Percentiles rank a stretch among this genome's conserved stretches.
phyloP scores from a whole-genome alignment of 1,139 yeast species.

The Saccharomyces pastorianus region DNA sequence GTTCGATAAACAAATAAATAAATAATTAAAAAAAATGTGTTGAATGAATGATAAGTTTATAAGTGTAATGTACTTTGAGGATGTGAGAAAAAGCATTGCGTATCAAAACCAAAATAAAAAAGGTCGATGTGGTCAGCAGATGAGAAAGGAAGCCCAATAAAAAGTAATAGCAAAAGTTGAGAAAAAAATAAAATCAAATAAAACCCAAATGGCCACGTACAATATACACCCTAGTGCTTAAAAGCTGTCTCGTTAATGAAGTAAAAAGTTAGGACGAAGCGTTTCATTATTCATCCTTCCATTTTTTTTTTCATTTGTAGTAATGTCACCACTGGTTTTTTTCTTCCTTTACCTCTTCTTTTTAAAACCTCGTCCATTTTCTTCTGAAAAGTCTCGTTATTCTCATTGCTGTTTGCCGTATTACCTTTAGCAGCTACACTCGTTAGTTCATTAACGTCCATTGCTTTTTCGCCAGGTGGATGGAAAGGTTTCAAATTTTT shows the following conservation, averaged over 20 bases:
- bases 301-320: conserved; percentile 14
- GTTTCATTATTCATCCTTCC: conserved; percentile 1
- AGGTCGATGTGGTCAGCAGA: background rate
- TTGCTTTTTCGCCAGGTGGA: conserved; percentile 6
- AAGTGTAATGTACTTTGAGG: background rate
- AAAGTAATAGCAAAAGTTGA: background rate
- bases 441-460: background rate
- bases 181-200: background rate
- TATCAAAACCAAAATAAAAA: background rate
- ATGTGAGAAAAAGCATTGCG: background rate
- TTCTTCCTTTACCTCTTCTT: conserved; percentile 8
- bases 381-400: conserved; percentile 2
- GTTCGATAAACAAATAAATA: background rate
- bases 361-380: conserved; percentile 8
- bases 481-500: conserved; percentile 24
- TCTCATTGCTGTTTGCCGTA: background rate
- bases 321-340: conserved; percentile 8
- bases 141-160: background rate
- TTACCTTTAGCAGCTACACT: background rate
- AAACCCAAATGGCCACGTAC: background rate
- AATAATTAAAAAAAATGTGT: background rate
- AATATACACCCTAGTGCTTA: background rate
- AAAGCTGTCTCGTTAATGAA: background rate
- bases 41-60: background rate
- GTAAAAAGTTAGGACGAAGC: background rate